Conservation (phyloP, 495 filamentous ascomycete species). For the Clavariopsis aquatica region DNA sequence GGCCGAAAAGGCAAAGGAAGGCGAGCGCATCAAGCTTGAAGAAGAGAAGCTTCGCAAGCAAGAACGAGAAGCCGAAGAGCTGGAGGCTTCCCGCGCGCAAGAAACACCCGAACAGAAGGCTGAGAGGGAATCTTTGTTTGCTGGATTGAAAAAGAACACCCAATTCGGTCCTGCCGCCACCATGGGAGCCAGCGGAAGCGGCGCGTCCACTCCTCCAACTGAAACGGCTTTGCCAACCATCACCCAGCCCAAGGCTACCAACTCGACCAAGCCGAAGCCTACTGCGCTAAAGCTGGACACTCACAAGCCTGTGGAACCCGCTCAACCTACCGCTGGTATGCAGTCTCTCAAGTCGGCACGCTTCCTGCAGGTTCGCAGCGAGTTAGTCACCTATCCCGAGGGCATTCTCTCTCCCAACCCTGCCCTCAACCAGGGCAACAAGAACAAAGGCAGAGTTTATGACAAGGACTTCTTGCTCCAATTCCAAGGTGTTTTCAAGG, state of each 20-base stretch:
- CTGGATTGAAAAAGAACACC: constrained; percentile 59
- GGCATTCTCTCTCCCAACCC: constrained; percentile 86
- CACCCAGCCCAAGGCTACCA: constrained; percentile 41
- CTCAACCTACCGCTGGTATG: constrained; percentile 87
- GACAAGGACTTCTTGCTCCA: constrained; percentile 95
- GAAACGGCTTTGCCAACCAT: constrained; percentile 46
- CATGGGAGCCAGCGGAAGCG: constrained; percentile 54
- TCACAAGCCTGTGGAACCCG: constrained; percentile 77
- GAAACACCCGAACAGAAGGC: constrained; percentile 42
- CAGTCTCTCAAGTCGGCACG: constrained; percentile 86
- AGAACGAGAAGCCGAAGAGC: constrained; percentile 48
- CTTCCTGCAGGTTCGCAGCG: constrained; percentile 69
- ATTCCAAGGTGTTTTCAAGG: constrained; percentile 90
- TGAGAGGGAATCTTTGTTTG: constrained; percentile 50
- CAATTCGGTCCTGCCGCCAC: constrained; percentile 50
- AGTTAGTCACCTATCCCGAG: constrained; percentile 68
- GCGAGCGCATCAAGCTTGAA: constrained; percentile 36
- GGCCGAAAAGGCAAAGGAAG: constrained; percentile 42
- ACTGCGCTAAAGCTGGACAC: constrained; percentile 81
- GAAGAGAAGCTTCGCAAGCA: constrained; percentile 45
- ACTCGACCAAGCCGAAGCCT: constrained; percentile 68
- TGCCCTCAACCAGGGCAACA: constrained; percentile 74
- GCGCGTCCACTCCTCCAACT: constrained; percentile 51
- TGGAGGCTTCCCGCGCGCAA: constrained; percentile 42
- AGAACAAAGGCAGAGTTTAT: constrained; percentile 83